Percentiles rank a stretch among this genome's conserved stretches.
Evolutionary conservation across 208 protist species (phyloP).

Genomic region (Trypanosoma theileri): DNA sequence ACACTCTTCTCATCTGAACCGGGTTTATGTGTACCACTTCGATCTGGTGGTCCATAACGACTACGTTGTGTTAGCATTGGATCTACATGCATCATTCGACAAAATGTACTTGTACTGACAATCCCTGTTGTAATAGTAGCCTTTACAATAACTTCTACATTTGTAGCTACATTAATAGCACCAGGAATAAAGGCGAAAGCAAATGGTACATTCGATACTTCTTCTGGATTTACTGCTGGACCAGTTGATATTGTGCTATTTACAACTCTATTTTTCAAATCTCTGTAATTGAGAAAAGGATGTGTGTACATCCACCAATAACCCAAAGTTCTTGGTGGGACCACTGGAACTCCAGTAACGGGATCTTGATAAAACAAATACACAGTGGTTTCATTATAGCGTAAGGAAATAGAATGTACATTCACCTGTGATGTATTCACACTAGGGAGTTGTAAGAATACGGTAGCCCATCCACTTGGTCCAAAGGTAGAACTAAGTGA

Average conservation of each 20-base stretch:
- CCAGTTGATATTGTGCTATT: constrained; percentile 56
- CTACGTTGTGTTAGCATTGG: constrained; percentile 72
- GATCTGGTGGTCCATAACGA: constrained; percentile 50
- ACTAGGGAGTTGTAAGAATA: constrained; percentile 56
- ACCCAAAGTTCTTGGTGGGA: constrained; percentile 34
- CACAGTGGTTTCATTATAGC: constrained; percentile 42
- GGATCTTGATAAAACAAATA: constrained; percentile 67
- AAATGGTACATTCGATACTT: constrained; percentile 38
- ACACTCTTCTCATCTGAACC: constrained; percentile 38
- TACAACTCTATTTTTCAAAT: constrained; percentile 34
- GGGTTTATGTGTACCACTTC: background rate
- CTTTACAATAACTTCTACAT: constrained; percentile 65
- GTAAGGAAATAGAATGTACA: constrained; percentile 47
- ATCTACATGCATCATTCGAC: constrained; percentile 63
- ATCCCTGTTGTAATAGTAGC: constrained; percentile 39
- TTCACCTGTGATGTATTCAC: constrained; percentile 42
- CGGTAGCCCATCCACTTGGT: constrained; percentile 77
- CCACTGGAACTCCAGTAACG: constrained; percentile 32
- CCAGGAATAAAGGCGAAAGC: constrained; percentile 83
- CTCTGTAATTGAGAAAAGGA: constrained; percentile 79
- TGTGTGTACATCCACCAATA: constrained; percentile 73
- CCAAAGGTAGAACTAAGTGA: constrained; percentile 73
- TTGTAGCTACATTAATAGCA: constrained; percentile 40
- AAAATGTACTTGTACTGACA: constrained; percentile 50
- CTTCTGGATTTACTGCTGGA: constrained; percentile 22